These are phyloP conservation scores for Plasmodium blacklocki DNA, from an alignment of 169 alveolate species.

Conservation along the genomic window DNA sequence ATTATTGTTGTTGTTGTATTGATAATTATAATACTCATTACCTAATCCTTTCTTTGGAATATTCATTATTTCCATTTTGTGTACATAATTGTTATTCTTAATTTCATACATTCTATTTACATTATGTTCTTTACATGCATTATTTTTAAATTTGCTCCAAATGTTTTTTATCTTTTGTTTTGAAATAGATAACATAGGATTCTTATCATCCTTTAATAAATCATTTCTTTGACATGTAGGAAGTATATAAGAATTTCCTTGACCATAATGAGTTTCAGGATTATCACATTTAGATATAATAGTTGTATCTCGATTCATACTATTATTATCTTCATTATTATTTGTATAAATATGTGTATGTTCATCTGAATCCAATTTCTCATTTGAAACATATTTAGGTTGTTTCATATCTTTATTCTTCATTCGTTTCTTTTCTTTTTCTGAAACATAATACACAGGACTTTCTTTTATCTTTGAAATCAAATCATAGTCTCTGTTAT, in stretches of 20 bases:
- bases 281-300: conserved; percentile 20
- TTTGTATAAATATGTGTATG: conserved; percentile 17
- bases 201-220: conserved; percentile 16
- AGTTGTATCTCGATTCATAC: neutral
- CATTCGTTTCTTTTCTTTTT: neutral
- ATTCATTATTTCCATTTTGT: neutral
- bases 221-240: conserved; percentile 30
- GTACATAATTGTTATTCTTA: conserved; percentile 16
- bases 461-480: conserved; percentile 3
- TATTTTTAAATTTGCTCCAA: conserved; percentile 57
- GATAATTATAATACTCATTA: neutral
- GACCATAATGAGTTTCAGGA: conserved; percentile 10
- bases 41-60: neutral
- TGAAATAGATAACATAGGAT: conserved; percentile 44
- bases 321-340: neutral
- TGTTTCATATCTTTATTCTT: conserved; percentile 5
- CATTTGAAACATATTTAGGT: conserved; percentile 2
- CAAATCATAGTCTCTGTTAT: conserved; percentile 13
- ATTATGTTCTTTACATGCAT: conserved; percentile 42
- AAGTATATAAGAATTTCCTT: conserved; percentile 35
- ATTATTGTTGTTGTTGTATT: neutral
- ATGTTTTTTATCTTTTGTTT: conserved; percentile 66
- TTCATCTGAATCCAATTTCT: conserved; percentile 5
- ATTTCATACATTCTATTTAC: conserved; percentile 12
- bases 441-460: neutral